Evolutionary conservation across 495 filamentous ascomycete genomes (phyloP), one percentile per base, ranked within the genome.

Genomic region (Sabuloglossum arenarium): DNA sequence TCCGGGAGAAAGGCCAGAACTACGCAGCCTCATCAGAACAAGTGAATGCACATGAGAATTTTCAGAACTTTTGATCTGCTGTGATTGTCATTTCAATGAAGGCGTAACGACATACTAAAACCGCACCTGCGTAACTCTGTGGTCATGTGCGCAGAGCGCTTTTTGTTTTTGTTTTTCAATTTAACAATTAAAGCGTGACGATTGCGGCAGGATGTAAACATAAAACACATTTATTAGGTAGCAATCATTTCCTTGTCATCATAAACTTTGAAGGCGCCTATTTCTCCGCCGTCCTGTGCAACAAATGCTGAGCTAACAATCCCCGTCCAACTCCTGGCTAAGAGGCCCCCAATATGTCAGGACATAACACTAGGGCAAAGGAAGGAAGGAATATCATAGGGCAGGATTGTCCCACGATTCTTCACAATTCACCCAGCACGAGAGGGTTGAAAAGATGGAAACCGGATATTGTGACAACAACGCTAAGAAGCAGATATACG

Each of bases 271-370:
- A 51, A 51, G 47, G 47, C 47, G 47, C 47, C 47, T 51, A 11
- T 2, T 51, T 51, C 47, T 51, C 47, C 47, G 24, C 47, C 47
- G n/a, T 47, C 45, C 45, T 27, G 47, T 51, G 47, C 47, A 51
- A 51, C 47, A 51, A 51, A 51, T 51, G 47, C 47, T 30, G 47
- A 51, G 47, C 23, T 51, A 51, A 30, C 47, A 51, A 51, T 51
- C 47, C 47, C 47, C 47, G 47, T 28, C 28, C 28, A 51, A 51
- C 47, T 51, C 47, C 47, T 51, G 12, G 28, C 28, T 51, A 27
- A 51, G 24, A 30, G 12, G 28, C 23, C 47, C 47, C 28, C 47
- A 1, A 51, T 51, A 51, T 51, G 47, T 51, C 47, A 51, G 28
- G 47, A 30, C 47, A 30, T 30, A 51, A 51, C 47, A 29, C 28